Conservation (phyloP, 2,329 filamentous ascomycete species). For the Alternaria sp. region DNA sequence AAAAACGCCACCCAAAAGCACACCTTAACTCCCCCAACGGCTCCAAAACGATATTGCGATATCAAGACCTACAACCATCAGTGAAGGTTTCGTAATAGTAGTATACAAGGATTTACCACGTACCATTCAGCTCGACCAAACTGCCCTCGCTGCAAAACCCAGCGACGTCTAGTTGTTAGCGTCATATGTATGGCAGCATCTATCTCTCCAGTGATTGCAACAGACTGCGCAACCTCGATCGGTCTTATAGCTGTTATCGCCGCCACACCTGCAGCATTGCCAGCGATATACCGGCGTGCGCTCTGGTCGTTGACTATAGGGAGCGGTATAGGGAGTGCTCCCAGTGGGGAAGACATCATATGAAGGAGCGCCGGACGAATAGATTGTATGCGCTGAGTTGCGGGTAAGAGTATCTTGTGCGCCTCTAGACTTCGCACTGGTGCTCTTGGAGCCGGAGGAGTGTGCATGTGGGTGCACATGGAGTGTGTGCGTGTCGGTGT, state of each 20-base stretch:
- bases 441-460: background rate
- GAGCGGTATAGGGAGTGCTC: background rate
- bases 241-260: constrained; percentile 1
- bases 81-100: background rate
- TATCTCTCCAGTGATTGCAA: constrained; percentile 1
- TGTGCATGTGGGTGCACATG: background rate
- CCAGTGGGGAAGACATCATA: background rate
- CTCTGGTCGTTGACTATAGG: background rate
- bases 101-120: background rate
- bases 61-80: background rate
- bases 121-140: background rate
- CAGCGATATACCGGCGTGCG: constrained; percentile 2
- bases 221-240: constrained; percentile 5
- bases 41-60: background rate
- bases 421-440: background rate
- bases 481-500: background rate
- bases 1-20: background rate
- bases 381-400: background rate
- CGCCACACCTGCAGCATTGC: constrained; percentile 8
- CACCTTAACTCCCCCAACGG: background rate
- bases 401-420: too few relatives aligned
- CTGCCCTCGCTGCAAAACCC: background rate
- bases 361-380: background rate
- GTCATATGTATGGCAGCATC: background rate
- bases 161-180: background rate